Evolutionary conservation across 1,284 basidiomycete species (phyloP).

Genomic region (Sanguinoderma infundibulare): DNA sequence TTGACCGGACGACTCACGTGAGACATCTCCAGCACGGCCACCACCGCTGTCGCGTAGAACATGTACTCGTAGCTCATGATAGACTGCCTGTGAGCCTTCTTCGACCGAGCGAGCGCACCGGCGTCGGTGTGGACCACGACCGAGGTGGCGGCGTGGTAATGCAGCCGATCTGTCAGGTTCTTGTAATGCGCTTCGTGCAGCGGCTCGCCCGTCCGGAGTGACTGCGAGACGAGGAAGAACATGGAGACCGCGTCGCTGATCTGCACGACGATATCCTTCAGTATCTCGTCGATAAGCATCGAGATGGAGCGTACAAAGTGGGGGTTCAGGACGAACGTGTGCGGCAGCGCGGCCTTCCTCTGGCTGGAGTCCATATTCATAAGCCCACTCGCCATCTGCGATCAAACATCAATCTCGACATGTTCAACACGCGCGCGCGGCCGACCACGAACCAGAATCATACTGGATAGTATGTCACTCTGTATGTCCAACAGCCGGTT

Average conservation of each 20-base stretch:
- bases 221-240: conserved; percentile 50
- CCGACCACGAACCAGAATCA: conserved; percentile 42
- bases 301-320: conserved; percentile 44
- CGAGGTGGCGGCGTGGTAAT: conserved; percentile 43
- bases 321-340: conserved; percentile 52
- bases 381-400: conserved; percentile 47
- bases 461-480: conserved; percentile 45
- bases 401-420: background rate
- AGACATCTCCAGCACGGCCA: conserved; percentile 49
- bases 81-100: conserved; percentile 36
- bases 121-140: conserved; percentile 13
- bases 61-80: conserved; percentile 44
- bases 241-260: conserved; percentile 50
- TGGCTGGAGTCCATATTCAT: conserved; percentile 43
- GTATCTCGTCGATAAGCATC: background rate
- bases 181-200: conserved; percentile 49
- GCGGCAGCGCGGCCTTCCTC: conserved; percentile 42
- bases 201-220: conserved; percentile 50
- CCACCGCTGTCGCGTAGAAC: conserved; percentile 49
- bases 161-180: conserved; percentile 46
- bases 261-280: conserved; percentile 27
- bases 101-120: conserved; percentile 15
- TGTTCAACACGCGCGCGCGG: background rate
- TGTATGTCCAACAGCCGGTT: conserved; percentile 44
- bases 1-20: conserved; percentile 36